Percentiles rank a stretch among this genome's conserved stretches.
Conservation (phyloP, 2,329 filamentous ascomycete genomes). For the Raffaelea ambrosiae region DNA sequence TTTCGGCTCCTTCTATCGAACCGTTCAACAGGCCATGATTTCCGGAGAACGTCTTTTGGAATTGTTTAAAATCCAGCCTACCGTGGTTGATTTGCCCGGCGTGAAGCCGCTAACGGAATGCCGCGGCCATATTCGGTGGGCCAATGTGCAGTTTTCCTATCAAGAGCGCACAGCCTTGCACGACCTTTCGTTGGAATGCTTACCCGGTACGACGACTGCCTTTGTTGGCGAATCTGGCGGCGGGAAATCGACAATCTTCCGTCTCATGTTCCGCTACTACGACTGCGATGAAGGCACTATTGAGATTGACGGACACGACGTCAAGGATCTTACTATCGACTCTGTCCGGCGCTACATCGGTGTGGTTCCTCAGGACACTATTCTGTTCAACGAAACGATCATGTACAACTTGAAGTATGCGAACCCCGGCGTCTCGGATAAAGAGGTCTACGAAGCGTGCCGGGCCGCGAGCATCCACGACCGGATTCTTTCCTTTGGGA, state of each 20-base stretch:
- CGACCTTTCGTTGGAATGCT: slow-evolving; percentile 76
- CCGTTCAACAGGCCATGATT: slow-evolving; percentile 94
- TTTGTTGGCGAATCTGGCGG: slow-evolving; percentile 95
- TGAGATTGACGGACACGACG: slow-evolving; percentile 73
- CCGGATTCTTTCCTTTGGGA: slow-evolving; percentile 41
- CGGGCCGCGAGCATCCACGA: slow-evolving; percentile 46
- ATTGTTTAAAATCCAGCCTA: slow-evolving; percentile 91
- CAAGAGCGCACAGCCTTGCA: slow-evolving; percentile 81
- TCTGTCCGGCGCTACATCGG: slow-evolving; percentile 84
- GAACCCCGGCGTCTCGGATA: slow-evolving; percentile 36
- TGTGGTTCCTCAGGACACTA: slow-evolving; percentile 93
- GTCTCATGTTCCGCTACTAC: slow-evolving; percentile 94
- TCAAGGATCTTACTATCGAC: slow-evolving; percentile 82
- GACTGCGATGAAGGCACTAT: slow-evolving; percentile 75
- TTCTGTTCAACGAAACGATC: slow-evolving; percentile 48
- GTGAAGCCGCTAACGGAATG: slow-evolving; percentile 59
- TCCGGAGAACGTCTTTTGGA: slow-evolving; percentile 92
- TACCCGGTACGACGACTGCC: slow-evolving; percentile 91
- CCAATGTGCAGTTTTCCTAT: slow-evolving; percentile 85
- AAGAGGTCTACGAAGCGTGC: slow-evolving; percentile 42
- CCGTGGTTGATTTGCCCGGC: slow-evolving; percentile 68
- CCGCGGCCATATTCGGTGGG: slow-evolving; percentile 75
- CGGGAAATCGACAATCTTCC: slow-evolving; percentile 94
- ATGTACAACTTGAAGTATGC: slow-evolving; percentile 48
- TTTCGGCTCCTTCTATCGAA: slow-evolving; percentile 91